Base-by-base conservation (phyloP, 1,284 basidiomycete species). In the Tylopilus orsonianus region DNA sequence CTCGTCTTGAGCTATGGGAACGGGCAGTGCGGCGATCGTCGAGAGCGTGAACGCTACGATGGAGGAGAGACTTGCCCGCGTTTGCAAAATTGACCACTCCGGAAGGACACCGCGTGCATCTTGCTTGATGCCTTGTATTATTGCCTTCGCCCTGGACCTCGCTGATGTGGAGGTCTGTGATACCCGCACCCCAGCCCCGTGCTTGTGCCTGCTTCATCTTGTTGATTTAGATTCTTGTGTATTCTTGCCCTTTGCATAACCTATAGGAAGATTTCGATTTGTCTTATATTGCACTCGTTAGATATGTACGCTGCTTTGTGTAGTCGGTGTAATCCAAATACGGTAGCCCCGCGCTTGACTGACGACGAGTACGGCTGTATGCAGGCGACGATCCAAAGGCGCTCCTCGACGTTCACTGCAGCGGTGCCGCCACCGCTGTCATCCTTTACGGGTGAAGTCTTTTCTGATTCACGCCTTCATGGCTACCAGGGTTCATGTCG, bases 401-500 rank as follows among this genome's bases (percentile, higher is more conserved):
- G 64, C 30, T 59, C 60, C 22, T 68, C 62, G 26, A 64, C 56
- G 24, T 52, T 60, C 42, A 52, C 54, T 16, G 30, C 53, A 12
- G 18, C 48, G 8, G 20, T 37, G 0, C 48, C 54, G 0, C 35
- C 44, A 8, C 33, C 53, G 9, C 41, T 54, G 3, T 41, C 19
- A 4, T 26, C 62, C 5, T 42, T 54, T 3, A 7, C 46, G 0
- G 44, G 56, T 2, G 71, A 74, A 4, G 30, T 68, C 2, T 78
- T 67, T 46, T 71, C 73, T 1, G 77, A 78, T 49, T 64, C 74
- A 2, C 70, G 77, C 8, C 62, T 65, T 26, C 72, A 78, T 52
- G 75, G 74, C 5, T 70, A 70, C 47, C 66, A 68, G 39, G 77
- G 76, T 14, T 71, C 72, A 3, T 63, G 59, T 24, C 75, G 81